Percentiles rank a stretch among this genome's conserved stretches.
phyloP scores from a whole-genome alignment of 345 rosid species.

The Eucalyptus victrix region DNA sequence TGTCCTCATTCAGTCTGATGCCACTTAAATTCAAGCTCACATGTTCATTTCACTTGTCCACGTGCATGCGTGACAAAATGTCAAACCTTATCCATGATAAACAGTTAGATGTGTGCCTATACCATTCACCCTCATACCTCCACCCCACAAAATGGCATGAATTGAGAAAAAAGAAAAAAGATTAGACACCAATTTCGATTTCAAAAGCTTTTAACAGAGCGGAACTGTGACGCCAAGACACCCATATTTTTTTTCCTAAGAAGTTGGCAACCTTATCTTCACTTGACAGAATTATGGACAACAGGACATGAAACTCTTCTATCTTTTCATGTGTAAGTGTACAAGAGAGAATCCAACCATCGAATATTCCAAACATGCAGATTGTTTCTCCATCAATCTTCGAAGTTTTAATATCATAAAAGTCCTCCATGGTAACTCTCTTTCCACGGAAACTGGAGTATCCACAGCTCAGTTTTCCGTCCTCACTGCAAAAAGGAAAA shows the following conservation, averaged over 20 bases:
- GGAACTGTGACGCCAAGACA: not conserved
- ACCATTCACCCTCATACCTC: not conserved
- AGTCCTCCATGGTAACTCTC: conserved; percentile 95
- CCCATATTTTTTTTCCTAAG: not conserved
- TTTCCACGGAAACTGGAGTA: conserved; percentile 94
- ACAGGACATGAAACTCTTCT: not conserved
- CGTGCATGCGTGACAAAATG: not conserved
- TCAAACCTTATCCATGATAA: not conserved
- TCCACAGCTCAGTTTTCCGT: conserved; percentile 88
- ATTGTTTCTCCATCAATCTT: conserved; percentile 61
- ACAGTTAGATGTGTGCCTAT: not conserved
- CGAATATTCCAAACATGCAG: conserved; percentile 95
- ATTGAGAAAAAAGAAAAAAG: not conserved
- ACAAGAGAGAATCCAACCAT: conserved; percentile 51
- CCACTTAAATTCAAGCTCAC: not conserved
- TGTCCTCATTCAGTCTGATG: not conserved
- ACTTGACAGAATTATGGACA: not conserved
- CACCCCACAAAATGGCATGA: not conserved
- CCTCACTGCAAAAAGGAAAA: conserved; percentile 51
- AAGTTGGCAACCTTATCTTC: not conserved
- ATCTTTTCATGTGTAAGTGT: not conserved
- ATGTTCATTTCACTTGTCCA: not conserved
- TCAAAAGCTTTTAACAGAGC: not conserved
- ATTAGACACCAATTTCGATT: not conserved
- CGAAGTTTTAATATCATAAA: conserved; percentile 66